Conservation (phyloP, 768 basidiomycete species). For the Mycena belliarum region DNA sequence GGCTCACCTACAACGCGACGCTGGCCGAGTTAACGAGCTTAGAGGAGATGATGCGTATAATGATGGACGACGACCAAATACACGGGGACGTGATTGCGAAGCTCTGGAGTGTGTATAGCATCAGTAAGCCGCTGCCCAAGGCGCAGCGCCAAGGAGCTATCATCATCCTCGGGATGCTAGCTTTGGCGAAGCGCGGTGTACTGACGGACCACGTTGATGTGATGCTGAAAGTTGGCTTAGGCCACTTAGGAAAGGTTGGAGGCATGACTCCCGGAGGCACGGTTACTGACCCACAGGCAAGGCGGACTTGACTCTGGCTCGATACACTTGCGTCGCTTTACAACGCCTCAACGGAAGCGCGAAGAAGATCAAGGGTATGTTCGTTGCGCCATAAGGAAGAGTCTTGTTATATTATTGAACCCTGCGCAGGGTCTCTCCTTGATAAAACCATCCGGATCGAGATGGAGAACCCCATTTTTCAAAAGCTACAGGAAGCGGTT, state of each 20-base stretch:
- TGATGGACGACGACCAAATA: slow-evolving; percentile 89
- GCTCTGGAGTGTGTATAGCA: slow-evolving; percentile 95
- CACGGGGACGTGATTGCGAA: slow-evolving; percentile 84
- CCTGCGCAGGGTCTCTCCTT: slow-evolving; percentile 68
- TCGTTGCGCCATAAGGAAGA: not conserved
- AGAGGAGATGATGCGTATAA: slow-evolving; percentile 94
- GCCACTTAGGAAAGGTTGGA: slow-evolving; percentile 76
- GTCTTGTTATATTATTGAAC: slow-evolving; percentile 1
- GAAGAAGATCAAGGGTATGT: slow-evolving; percentile 92
- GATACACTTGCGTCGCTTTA: slow-evolving; percentile 92
- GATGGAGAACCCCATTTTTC: slow-evolving; percentile 87
- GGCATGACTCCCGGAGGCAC: not conserved
- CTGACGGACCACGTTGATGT: slow-evolving; percentile 75
- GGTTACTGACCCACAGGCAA: slow-evolving; percentile 29
- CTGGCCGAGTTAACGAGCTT: slow-evolving; percentile 94
- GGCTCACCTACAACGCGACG: slow-evolving; percentile 88
- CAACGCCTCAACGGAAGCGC: slow-evolving; percentile 91
- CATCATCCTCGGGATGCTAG: slow-evolving; percentile 96
- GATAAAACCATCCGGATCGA: slow-evolving; percentile 85
- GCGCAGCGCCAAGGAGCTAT: slow-evolving; percentile 92
- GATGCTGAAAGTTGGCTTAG: slow-evolving; percentile 85
- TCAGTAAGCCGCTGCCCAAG: slow-evolving; percentile 71
- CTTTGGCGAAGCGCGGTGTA: slow-evolving; percentile 80
- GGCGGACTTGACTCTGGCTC: slow-evolving; percentile 86
- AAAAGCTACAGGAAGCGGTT: slow-evolving; percentile 77